Conservation (phyloP, 495 filamentous ascomycete genomes). For the Xylaria sp. region DNA sequence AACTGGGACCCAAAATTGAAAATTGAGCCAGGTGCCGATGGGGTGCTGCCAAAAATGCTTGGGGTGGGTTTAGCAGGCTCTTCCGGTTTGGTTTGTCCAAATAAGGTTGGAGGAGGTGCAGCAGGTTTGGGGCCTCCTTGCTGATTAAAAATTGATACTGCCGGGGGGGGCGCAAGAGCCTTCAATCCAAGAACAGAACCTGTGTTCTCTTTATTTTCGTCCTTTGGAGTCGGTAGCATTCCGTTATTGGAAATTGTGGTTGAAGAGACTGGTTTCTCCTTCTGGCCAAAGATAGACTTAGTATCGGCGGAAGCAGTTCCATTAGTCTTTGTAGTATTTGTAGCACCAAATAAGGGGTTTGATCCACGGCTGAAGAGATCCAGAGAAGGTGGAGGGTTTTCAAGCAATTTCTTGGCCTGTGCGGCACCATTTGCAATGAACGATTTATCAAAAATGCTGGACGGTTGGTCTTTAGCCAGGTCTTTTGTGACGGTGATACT, state of each 20-base stretch:
- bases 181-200: not conserved
- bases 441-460: slow-evolving; percentile 35
- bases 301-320: slow-evolving; percentile 32
- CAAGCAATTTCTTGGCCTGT: slow-evolving; percentile 24
- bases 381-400: slow-evolving; percentile 1
- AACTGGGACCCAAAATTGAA: slow-evolving; percentile 37
- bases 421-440: slow-evolving; percentile 26
- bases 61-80: slow-evolving; percentile 28
- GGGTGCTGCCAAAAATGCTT: slow-evolving; percentile 29
- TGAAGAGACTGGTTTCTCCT: slow-evolving; percentile 30
- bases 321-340: slow-evolving; percentile 23
- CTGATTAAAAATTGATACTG: slow-evolving; percentile 41
- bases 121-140: slow-evolving; percentile 31
- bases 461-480: slow-evolving; percentile 9
- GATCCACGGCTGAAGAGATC: slow-evolving; percentile 22
- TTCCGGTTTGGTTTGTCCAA: slow-evolving; percentile 43
- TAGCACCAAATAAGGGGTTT: slow-evolving; percentile 24
- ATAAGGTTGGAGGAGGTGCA: slow-evolving; percentile 35
- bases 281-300: slow-evolving; percentile 33
- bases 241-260: slow-evolving; percentile 22
- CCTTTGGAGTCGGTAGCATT: slow-evolving; percentile 24
- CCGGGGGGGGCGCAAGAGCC: slow-evolving; percentile 24
- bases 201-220: not conserved
- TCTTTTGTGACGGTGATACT: slow-evolving; percentile 30
- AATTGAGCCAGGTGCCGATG: slow-evolving; percentile 27